Percentiles rank a stretch among this genome's conserved stretches.
These are phyloP conservation scores for Canavalia gladiata DNA, from an alignment of 306 rosid genomes.

Conservation along the genomic window DNA sequence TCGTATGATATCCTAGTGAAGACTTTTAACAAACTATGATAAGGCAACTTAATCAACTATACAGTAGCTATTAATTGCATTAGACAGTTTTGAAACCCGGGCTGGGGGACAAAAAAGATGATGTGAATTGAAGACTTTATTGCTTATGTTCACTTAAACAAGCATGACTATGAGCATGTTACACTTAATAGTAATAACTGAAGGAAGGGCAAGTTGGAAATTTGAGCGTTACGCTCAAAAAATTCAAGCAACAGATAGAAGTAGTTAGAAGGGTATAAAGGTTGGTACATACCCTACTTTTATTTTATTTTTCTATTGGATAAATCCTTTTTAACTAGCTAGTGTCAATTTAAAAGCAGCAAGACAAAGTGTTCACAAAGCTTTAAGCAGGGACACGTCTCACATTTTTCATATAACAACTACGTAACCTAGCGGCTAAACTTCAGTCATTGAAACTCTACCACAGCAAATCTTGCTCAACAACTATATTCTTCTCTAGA, in stretches of 20 bases:
- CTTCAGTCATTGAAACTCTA: not conserved
- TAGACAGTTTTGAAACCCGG: no score
- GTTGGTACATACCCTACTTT: not conserved
- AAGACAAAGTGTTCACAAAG: not conserved
- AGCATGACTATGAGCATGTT: no score
- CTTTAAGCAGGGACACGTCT: slow-evolving; percentile 1
- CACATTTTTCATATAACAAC: not conserved
- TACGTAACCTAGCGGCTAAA: not conserved
- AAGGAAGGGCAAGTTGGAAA: not conserved
- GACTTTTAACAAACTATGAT: not conserved
- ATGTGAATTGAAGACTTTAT: not conserved
- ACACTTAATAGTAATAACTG: no score
- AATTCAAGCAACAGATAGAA: not conserved
- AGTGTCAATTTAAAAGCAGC: not conserved
- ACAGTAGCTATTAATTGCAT: no score
- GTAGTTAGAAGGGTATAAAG: not conserved
- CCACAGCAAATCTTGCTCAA: no score
- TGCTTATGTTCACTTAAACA: no score
- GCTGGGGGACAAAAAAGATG: no score
- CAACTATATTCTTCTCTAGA: no score
- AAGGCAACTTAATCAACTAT: not conserved
- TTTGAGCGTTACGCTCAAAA: not conserved
- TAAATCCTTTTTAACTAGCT: not conserved
- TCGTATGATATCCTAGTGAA: not conserved
- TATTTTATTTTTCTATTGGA: not conserved